These are phyloP conservation scores for Pseudocercospora fuligena DNA, from an alignment of 2,329 filamentous ascomycete genomes.

Conservation along the genomic window DNA sequence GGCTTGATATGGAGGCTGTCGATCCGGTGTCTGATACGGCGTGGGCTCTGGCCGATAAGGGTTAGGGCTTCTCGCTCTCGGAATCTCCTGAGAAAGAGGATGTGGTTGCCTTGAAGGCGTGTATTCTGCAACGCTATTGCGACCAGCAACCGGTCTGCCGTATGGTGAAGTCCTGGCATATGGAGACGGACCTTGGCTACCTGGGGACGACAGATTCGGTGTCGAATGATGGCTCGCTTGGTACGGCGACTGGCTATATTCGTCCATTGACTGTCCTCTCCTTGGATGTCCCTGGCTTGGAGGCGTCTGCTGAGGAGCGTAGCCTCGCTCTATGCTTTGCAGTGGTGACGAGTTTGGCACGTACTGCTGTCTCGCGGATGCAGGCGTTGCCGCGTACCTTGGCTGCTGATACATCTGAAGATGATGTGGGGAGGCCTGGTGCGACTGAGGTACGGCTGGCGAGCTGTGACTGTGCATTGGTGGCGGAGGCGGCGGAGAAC, in stretches of 20 bases:
- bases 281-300: conserved; percentile 29
- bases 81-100: conserved; percentile 43
- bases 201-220: conserved; percentile 25
- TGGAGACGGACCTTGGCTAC: conserved; percentile 34
- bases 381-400: conserved; percentile 32
- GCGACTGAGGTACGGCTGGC: conserved; percentile 36
- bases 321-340: conserved; percentile 38
- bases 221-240: conserved; percentile 38
- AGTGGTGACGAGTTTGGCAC: conserved; percentile 37
- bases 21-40: conserved; percentile 17
- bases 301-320: conserved; percentile 33
- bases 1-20: conserved; percentile 22
- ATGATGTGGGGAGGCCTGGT: conserved; percentile 19
- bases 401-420: conserved; percentile 27
- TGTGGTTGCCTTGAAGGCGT: conserved; percentile 41
- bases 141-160: conserved; percentile 30
- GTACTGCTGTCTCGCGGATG: conserved; percentile 32
- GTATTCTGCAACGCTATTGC: conserved; percentile 43
- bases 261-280: conserved; percentile 38
- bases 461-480: conserved; percentile 45
- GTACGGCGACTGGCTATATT: conserved; percentile 35
- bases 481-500: conserved; percentile 41
- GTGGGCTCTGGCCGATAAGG: conserved; percentile 12
- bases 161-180: conserved; percentile 29
- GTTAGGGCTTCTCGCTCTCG: conserved; percentile 37